These are phyloP conservation scores for Infundibulicybe gibba DNA, from an alignment of 768 basidiomycete genomes.

Conservation along the genomic window DNA sequence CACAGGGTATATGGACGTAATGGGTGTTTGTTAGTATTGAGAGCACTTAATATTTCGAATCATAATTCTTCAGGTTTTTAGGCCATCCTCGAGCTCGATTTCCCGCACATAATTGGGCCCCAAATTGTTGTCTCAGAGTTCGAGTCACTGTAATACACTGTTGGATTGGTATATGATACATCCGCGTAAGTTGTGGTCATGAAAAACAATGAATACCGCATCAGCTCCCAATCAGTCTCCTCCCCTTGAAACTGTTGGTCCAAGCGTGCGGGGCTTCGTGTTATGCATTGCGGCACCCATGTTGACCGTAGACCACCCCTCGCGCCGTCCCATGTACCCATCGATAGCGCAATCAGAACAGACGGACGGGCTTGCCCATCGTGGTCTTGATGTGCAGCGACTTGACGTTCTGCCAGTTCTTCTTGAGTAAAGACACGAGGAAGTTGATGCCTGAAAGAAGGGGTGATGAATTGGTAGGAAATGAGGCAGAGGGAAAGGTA, in stretches of 20 bases:
- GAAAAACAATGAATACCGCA: conserved; percentile 28
- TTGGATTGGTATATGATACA: too few species aligned
- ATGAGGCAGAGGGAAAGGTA: conserved; percentile 2
- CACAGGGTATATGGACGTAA: too few species aligned
- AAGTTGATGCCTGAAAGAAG: conserved; percentile 87
- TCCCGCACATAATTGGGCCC: too few species aligned
- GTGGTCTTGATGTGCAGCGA: conserved; percentile 98
- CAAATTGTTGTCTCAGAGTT: too few species aligned
- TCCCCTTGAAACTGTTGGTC: conserved; percentile 82
- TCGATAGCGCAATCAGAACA: conserved; percentile 61
- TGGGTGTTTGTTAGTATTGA: too few species aligned
- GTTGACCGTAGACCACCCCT: conserved; percentile 17
- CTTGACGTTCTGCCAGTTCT: conserved; percentile 99
- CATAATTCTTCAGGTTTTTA: too few species aligned
- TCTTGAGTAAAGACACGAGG: conserved; percentile 98
- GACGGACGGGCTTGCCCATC: conserved; percentile 97
- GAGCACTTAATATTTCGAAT: too few species aligned
- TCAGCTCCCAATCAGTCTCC: conserved; percentile 91
- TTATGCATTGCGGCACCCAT: conserved; percentile 69
- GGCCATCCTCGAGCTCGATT: too few species aligned
- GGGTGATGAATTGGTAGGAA: conserved; percentile 3
- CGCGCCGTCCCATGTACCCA: conserved; percentile 10
- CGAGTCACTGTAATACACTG: too few species aligned
- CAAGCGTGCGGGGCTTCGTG: conserved; percentile 99
- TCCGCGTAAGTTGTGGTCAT: neutral